Base-by-base conservation (phyloP, 2,329 filamentous ascomycete species). In the Chrysoporthe cubensis region DNA sequence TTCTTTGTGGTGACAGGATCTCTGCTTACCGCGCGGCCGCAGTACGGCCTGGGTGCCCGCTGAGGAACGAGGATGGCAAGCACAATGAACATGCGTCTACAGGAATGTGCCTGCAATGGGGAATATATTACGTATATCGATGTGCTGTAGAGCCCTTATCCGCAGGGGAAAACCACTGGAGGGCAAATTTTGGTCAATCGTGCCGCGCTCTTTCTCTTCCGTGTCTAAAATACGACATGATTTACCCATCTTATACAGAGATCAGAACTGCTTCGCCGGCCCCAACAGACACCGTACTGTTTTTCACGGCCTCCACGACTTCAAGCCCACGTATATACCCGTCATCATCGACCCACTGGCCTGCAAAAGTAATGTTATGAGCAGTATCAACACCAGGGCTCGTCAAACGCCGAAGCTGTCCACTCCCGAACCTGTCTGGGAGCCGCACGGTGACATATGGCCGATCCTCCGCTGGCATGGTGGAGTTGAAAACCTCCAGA, bases 401-500 rank as follows among this genome's bases (percentile, higher is more conserved):
- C 21, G 64, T 66, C 18, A 66, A 42, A 5, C 64, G 64, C 26
- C 56, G 32, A 16, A 58, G 18, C 34, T n/a, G 14, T 18, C 16
- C 34, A 11, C 18, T 37, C 56, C 18, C 34, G 9, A 58, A 21
- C 32, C 32, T 14, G 34, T n/a, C 34, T 13, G 34, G 58, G 18
- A 62, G 57, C 44, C 48, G 58, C 21, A 46, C 37, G 2, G 26
- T 14, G 48, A 54, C 14, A 43, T 44, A n/a, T 14, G 3, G 32
- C 46, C 37, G 46, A 56, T 18, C 32, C 18, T 4, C 48, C 34
- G 21, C 57, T 37, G 52, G 37, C 26, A 48, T 21, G 13, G 58
- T 66, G 6, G 64, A 62, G 46, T 62, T 66, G 37, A 54, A 66
- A 16, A 66, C 34, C 8, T 62, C 54, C 40, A 66, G 58, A 21